phyloP scores from a whole-genome alignment of 2,329 filamentous ascomycete genomes.

The Hypoxylon sp. region DNA sequence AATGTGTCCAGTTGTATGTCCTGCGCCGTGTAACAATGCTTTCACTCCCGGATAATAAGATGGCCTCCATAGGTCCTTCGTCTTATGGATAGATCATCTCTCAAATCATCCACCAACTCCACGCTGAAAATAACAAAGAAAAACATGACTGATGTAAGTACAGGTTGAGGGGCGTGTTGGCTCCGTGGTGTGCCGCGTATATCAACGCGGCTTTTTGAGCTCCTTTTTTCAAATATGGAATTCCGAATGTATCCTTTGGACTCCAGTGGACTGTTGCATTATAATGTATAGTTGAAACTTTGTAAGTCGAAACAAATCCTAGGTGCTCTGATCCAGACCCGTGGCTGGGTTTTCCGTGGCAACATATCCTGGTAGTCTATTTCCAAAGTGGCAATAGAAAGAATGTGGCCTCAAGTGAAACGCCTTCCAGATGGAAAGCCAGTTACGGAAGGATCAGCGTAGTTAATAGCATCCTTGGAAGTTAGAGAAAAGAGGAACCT shows the following conservation, averaged over 20 bases:
- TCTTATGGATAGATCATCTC: slow-evolving; percentile 39
- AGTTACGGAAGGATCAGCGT: slow-evolving; percentile 28
- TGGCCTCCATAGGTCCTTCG: slow-evolving; percentile 35
- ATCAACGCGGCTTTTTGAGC: slow-evolving; percentile 27
- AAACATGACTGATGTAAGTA: slow-evolving; percentile 42
- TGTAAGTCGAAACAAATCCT: slow-evolving; percentile 30
- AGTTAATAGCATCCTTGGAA: slow-evolving; percentile 62
- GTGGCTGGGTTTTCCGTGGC: slow-evolving; percentile 18
- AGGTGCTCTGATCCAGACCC: slow-evolving; percentile 14
- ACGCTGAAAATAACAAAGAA: slow-evolving; percentile 46
- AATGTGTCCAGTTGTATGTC: slow-evolving; percentile 40
- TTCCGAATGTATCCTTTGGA: slow-evolving; percentile 28
- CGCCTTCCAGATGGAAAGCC: slow-evolving; percentile 21
- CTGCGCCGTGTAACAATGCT: slow-evolving; percentile 47
- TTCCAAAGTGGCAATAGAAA: slow-evolving; percentile 22
- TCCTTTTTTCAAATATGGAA: slow-evolving; percentile 24
- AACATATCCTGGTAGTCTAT: slow-evolving; percentile 23
- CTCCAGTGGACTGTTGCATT: slow-evolving; percentile 38
- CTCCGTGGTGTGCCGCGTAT: slow-evolving; percentile 35
- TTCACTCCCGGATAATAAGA: slow-evolving; percentile 34
- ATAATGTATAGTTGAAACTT: slow-evolving; percentile 30
- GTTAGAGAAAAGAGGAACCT: slow-evolving; percentile 60
- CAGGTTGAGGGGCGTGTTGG: slow-evolving; percentile 37
- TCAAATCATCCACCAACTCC: slow-evolving; percentile 46
- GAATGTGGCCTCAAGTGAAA: slow-evolving; percentile 27